A percentile compares a stretch with the other conserved stretches of the same genome.
phyloP scores from a whole-genome alignment of 441 rosid species.

The Corymbia calophylla region DNA sequence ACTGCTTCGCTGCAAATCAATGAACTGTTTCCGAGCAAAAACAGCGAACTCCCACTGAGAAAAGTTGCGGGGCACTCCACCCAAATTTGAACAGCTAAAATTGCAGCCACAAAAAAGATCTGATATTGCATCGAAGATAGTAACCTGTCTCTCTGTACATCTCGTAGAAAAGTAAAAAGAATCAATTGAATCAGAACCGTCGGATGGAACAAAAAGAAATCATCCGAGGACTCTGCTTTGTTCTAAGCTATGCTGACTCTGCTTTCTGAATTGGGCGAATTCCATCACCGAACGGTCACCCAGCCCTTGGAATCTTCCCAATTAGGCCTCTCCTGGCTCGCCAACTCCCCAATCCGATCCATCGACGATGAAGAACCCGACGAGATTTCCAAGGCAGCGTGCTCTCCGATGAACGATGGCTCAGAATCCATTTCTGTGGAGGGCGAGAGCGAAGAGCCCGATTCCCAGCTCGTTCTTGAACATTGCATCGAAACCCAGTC shows the following conservation, averaged over 20 bases:
- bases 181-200: not conserved
- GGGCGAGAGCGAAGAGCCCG: not conserved
- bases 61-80: not conserved
- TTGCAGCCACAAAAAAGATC: not conserved
- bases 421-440: not conserved
- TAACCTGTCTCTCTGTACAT: not conserved
- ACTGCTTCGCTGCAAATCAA: not conserved
- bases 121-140: not conserved
- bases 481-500: slow-evolving; percentile 15
- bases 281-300: slow-evolving; percentile 41
- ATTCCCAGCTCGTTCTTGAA: not conserved
- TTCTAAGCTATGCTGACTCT: not conserved
- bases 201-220: not conserved
- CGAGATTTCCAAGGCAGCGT: slow-evolving; percentile 7
- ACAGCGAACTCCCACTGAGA: not conserved
- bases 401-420: not conserved
- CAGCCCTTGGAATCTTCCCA: slow-evolving; percentile 52
- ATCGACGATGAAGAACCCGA: not conserved
- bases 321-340: slow-evolving; percentile 13
- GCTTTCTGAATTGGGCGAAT: not conserved
- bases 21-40: not conserved
- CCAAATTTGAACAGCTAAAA: not conserved
- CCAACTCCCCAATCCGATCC: slow-evolving; percentile 34
- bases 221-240: not conserved
- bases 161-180: not conserved